Evolutionary conservation across 805 yeast genomes (phyloP), one percentile per base, ranked within the genome.

Genomic region (Yamadazyma insecticola): DNA sequence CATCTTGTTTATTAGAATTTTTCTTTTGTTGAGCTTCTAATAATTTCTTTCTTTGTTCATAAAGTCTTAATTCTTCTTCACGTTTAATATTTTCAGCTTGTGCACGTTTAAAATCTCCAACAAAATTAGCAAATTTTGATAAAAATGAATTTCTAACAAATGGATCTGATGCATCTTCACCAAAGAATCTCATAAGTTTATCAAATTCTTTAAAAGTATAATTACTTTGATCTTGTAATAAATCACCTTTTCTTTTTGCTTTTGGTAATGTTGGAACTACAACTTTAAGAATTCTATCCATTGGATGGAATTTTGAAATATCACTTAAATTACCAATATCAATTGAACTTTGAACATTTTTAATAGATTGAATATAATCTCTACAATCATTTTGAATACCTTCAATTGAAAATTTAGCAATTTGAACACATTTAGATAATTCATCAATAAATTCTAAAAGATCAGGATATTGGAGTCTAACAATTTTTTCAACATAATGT

Each of bases 31-130:
- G 70, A 13, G 67, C 63, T 41, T 75, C 81, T 26, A 80, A 52
- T 41, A 76, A 57, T 44, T 72, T 72, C 63, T 84, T 82, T 41
- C 95, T 74, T 44, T 78, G 78, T 51, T 88, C 95, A 48, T 85
- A 79, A 4, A 80, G 63, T 28, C 77, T 64, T 25, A 75, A 67
- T 43, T 81, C 83, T 45, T 81, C 89, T 51, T 83, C 94, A 20
- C 72, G 63, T 36, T 74, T 72, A 13, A 77, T 51, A 45, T 83
- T 83, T 35, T 81, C 89, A 14, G 59, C 57, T 34, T 81, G 81
- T 5, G 76, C 86, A 35, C 69, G 72, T 48, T 72, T 78, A 53
- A 76, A 82, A 41, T 78, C 80, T 28, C 61, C 60, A 16, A 75
- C 60, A 45, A 83, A 83, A 33, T 68, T 70, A 5, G 77, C 55